Evolutionary conservation across 306 rosid genomes (phyloP), one percentile per base, ranked within the genome.

Genomic region (Rosa persica): DNA sequence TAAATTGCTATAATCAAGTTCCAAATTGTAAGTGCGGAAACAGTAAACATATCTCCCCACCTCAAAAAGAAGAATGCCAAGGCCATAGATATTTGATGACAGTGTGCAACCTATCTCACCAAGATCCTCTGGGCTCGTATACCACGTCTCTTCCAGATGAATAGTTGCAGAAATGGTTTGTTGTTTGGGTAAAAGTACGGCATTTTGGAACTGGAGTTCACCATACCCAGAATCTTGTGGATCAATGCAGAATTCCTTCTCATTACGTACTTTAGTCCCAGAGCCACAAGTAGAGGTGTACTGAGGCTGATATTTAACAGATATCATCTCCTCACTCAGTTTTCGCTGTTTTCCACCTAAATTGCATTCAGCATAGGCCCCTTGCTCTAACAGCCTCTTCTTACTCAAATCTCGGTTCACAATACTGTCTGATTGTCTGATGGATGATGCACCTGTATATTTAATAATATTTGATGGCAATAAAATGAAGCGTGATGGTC

Each of bases 61-160:
- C 94, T 92, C 94, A 76, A 92, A 89, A 75, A 92, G 88, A 57
- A 92, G 89, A 81, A 89, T 80, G 48, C 97, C 97, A 20, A 92
- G 94, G 75, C 88, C 76, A 80, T 92, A 89, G 44, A 92, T 82
- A 82, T 89, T 89, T 68, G 94, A 89, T 43, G 91, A 67, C 67
- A 79, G 82, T 5, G 90, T 79, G 74, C 81, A 89, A 69, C 61
- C 48, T 79, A 83, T 83, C 34, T 64, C 83, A 42, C 78, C 65
- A 74, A 86, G 77, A 81, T 76, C 78, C 81, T 87, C 97, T 39
- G 92, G 91, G 85, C 94, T 77, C 42, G 81, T 76, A 87, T 89
- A 92, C 94, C 92, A 92, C 74, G 75, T 84, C 83, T 87, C 82
- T 76, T 92, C 93, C 76, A 88, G 76, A 76, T 83, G 87, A 47